A percentile compares a stretch with the other conserved stretches of the same genome.
These are phyloP conservation scores for Anisodus acutangulus DNA, from an alignment of 257 asterid genomes.

Conservation along the genomic window DNA sequence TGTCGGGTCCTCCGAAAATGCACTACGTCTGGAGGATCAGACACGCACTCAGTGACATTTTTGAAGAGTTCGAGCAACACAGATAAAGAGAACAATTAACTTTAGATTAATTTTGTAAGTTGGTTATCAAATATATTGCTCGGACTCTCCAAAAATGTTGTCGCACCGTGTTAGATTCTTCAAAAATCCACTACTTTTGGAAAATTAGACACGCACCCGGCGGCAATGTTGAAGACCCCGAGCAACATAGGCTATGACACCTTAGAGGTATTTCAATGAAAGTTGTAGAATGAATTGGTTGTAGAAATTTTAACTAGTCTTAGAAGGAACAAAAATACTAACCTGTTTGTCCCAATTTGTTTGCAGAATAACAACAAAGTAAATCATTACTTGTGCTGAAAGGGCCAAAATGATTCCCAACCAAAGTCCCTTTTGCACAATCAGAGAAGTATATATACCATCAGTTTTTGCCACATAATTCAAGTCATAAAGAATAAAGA, in stretches of 20 bases:
- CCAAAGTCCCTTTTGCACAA: constrained; percentile 61
- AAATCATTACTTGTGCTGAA: constrained; percentile 55
- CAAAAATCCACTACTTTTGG: background rate
- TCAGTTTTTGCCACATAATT: background rate
- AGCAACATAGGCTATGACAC: background rate
- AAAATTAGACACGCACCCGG: background rate
- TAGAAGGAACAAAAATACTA: background rate
- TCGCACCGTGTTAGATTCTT: too few relatives aligned
- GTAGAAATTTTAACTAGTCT: background rate
- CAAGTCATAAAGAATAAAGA: background rate
- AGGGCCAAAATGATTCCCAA: constrained; percentile 61
- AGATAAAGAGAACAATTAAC: too few relatives aligned
- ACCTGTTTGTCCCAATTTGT: constrained; percentile 76
- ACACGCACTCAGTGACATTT: background rate
- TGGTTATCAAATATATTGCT: background rate
- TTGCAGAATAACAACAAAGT: constrained; percentile 47
- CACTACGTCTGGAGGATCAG: background rate
- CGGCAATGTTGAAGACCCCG: background rate
- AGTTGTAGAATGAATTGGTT: background rate
- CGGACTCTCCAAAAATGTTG: too few relatives aligned
- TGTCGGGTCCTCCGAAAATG: background rate
- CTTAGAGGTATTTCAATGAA: background rate
- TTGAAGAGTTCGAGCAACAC: background rate
- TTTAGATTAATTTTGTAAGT: background rate
- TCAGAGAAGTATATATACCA: background rate